These are phyloP conservation scores for Phytophthora pisi DNA, from an alignment of 352 stramenopile species.

Conservation along the genomic window DNA sequence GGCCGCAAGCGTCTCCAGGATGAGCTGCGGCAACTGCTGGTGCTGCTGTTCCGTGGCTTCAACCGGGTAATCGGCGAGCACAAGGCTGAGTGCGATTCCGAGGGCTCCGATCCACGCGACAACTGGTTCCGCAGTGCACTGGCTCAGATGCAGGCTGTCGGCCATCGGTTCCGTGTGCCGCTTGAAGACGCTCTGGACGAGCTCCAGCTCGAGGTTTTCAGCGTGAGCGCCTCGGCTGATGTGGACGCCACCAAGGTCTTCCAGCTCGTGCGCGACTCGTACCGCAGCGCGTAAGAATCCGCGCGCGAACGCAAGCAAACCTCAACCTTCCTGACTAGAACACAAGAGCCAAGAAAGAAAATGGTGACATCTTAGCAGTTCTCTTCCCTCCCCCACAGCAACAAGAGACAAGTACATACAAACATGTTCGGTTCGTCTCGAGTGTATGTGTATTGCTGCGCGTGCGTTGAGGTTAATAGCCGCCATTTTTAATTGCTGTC, in stretches of 20 bases:
- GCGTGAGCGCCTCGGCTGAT: slow-evolving; percentile 48
- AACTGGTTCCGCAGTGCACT: slow-evolving; percentile 85
- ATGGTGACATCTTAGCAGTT: slow-evolving; percentile 12
- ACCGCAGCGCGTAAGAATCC: slow-evolving; percentile 49
- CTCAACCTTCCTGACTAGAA: slow-evolving; percentile 9
- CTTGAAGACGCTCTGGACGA: slow-evolving; percentile 61
- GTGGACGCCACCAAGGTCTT: slow-evolving; percentile 80
- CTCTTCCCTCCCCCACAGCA: slow-evolving; percentile 5
- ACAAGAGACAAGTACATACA: slow-evolving; percentile 22
- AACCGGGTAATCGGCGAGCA: slow-evolving; percentile 77
- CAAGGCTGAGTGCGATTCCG: slow-evolving; percentile 75
- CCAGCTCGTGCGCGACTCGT: slow-evolving; percentile 71
- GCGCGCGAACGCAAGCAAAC: not conserved
- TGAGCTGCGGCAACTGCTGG: slow-evolving; percentile 58
- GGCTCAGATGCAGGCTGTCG: slow-evolving; percentile 74
- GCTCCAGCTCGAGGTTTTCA: slow-evolving; percentile 64
- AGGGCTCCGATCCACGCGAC: slow-evolving; percentile 75
- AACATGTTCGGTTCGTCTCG: slow-evolving; percentile 23
- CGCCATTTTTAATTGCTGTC: slow-evolving; percentile 27
- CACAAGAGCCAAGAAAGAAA: slow-evolving; percentile 15
- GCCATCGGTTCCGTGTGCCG: slow-evolving; percentile 57
- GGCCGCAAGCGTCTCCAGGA: slow-evolving; percentile 45
- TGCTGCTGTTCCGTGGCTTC: slow-evolving; percentile 70
- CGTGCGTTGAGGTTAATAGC: slow-evolving; percentile 1
- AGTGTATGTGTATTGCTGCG: slow-evolving; percentile 21